Conservation (phyloP, 2,329 filamentous ascomycete species). For the Orbilia brochopaga region DNA sequence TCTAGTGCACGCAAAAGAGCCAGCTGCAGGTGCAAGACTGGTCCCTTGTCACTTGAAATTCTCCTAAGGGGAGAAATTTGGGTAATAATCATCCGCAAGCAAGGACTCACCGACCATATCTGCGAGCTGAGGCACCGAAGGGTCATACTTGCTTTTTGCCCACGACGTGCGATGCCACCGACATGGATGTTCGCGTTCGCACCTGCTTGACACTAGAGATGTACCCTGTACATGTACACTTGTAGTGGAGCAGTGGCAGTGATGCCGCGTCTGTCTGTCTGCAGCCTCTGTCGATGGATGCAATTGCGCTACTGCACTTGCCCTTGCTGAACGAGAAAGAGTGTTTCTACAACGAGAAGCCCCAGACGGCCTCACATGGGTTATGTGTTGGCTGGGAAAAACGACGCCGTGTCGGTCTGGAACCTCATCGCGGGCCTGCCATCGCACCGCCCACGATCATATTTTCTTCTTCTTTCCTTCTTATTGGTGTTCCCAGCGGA, state of each 20-base stretch:
- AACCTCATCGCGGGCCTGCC: conserved; percentile 2
- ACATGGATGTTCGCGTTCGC: conserved; percentile 6
- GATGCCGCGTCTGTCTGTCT: background rate
- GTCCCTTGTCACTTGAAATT: conserved; percentile 31
- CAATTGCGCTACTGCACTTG: conserved; percentile 26
- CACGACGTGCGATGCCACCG: background rate
- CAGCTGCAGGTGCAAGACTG: conserved; percentile 30
- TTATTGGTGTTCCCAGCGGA: background rate
- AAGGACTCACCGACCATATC: conserved; percentile 28
- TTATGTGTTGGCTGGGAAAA: background rate
- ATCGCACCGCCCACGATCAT: background rate
- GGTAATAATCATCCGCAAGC: conserved; percentile 24
- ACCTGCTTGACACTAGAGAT: background rate
- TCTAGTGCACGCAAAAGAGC: conserved; percentile 18
- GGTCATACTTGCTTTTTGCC: background rate
- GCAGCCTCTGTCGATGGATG: conserved; percentile 4
- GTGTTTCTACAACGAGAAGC: conserved; percentile 8
- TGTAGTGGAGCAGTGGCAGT: background rate
- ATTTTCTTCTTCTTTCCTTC: background rate
- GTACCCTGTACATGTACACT: conserved; percentile 6
- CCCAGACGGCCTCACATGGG: conserved; percentile 16
- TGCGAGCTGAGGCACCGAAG: background rate
- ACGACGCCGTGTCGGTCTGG: background rate
- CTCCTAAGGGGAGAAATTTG: conserved; percentile 19
- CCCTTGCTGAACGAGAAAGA: conserved; percentile 1